Conservation (phyloP, 78 protist species). For the Chrysochromulina parva region DNA sequence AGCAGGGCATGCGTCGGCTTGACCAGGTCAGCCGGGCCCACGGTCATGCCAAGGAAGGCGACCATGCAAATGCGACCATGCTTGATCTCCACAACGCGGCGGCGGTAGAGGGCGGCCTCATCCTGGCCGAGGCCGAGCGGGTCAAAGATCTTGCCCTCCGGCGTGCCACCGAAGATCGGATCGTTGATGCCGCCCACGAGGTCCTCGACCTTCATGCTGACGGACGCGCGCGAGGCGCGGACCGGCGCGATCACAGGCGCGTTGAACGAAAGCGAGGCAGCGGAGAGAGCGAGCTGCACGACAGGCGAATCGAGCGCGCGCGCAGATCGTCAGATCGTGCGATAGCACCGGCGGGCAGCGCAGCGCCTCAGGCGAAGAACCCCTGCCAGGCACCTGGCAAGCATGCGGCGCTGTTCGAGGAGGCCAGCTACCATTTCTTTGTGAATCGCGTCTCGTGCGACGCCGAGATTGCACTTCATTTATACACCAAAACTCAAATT, state of each 20-base stretch:
- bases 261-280: background rate
- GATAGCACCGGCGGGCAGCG: too few relatives aligned
- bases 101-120: slow-evolving; percentile 21
- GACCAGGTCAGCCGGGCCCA: background rate
- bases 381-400: too few relatives aligned
- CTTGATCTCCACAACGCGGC: slow-evolving; percentile 10
- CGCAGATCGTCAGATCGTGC: too few relatives aligned
- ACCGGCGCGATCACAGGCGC: background rate
- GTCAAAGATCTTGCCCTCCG: slow-evolving; percentile 12
- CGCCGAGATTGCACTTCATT: too few relatives aligned
- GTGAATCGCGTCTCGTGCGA: too few relatives aligned
- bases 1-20: background rate
- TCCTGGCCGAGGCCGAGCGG: slow-evolving; percentile 6
- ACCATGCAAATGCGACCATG: slow-evolving; percentile 23
- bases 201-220: slow-evolving; percentile 13
- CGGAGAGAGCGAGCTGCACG: background rate
- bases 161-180: slow-evolving; percentile 16
- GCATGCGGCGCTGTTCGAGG: too few relatives aligned
- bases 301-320: too few relatives aligned
- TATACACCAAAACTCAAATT: too few relatives aligned
- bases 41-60: slow-evolving; percentile 25
- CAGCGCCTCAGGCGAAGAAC: too few relatives aligned
- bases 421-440: too few relatives aligned
- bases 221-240: background rate
- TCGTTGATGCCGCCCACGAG: slow-evolving; percentile 27